Evolutionary conservation across 805 yeast species (phyloP).

Genomic region (Brettanomyces naardenensis): DNA sequence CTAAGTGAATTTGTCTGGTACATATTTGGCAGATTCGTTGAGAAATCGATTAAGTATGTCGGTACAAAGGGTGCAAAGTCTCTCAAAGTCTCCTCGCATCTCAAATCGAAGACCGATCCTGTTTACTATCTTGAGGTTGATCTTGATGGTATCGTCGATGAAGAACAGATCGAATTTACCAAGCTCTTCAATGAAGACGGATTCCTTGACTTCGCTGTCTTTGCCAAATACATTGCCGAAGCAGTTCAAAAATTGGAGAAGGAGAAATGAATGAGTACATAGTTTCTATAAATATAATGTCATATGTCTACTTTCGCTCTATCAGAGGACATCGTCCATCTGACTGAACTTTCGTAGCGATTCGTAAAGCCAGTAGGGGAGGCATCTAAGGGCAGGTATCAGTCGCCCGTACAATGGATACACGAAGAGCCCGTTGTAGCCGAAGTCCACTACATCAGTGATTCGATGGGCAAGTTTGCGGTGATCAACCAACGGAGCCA

Average conservation of each 20-base stretch:
- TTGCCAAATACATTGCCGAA: conserved; percentile 20
- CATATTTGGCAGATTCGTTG: conserved; percentile 26
- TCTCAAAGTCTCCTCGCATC: conserved; percentile 30
- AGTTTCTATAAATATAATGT: neutral
- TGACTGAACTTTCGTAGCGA: conserved; percentile 20
- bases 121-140: conserved; percentile 31
- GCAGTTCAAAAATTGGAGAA: conserved; percentile 16
- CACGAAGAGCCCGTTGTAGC: conserved; percentile 34
- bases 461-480: conserved; percentile 29
- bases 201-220: conserved; percentile 30
- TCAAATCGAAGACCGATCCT: conserved; percentile 36
- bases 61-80: conserved; percentile 32
- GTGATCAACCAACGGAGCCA: conserved; percentile 42
- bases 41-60: conserved; percentile 38
- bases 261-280: conserved; percentile 7
- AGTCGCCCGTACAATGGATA: conserved; percentile 41
- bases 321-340: conserved; percentile 21
- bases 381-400: conserved; percentile 31
- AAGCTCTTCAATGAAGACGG: conserved; percentile 42
- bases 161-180: conserved; percentile 26
- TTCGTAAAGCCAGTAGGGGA: conserved; percentile 34
- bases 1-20: conserved; percentile 28
- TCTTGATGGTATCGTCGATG: conserved; percentile 16
- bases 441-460: conserved; percentile 25
- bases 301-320: neutral